Conservation (phyloP, 306 rosid genomes). For the Senna siamea region DNA sequence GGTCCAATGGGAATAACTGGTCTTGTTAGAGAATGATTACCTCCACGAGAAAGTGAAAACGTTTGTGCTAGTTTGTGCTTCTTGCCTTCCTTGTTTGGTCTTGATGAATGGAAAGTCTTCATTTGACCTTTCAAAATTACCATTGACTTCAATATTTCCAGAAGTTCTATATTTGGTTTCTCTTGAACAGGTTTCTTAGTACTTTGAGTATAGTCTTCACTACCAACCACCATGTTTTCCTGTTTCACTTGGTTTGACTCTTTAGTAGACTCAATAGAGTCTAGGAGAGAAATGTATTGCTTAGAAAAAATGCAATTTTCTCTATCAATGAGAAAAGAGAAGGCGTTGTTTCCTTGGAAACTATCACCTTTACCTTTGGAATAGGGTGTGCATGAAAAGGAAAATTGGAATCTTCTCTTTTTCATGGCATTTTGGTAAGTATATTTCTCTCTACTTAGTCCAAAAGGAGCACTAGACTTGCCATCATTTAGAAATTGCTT, state of each 20-base stretch:
- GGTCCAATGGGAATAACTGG: slow-evolving; percentile 52
- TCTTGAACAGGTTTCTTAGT: slow-evolving; percentile 4
- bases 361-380: neutral
- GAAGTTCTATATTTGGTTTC: slow-evolving; percentile 1
- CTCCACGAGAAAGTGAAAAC: neutral
- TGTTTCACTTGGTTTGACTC: slow-evolving; percentile 25
- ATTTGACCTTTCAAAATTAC: slow-evolving; percentile 1
- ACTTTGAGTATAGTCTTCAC: neutral
- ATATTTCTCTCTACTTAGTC: slow-evolving; percentile 1
- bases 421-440: slow-evolving; percentile 6
- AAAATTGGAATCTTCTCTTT: neutral
- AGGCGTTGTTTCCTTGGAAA: neutral
- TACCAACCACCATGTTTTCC: neutral
- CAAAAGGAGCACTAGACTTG: slow-evolving; percentile 4
- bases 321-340: slow-evolving; percentile 23
- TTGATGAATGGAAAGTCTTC: neutral
- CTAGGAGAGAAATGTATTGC: neutral
- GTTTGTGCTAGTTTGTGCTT: neutral
- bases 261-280: slow-evolving; percentile 1
- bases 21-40: neutral
- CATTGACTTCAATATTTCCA: slow-evolving; percentile 2
- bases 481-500: slow-evolving; percentile 18
- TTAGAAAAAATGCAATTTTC: slow-evolving; percentile 1
- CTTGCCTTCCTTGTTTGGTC: slow-evolving; percentile 15
- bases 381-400: neutral